Evolutionary conservation across 1,284 basidiomycete species (phyloP), one percentile per base, ranked within the genome.

Genomic region (Somion occarium): DNA sequence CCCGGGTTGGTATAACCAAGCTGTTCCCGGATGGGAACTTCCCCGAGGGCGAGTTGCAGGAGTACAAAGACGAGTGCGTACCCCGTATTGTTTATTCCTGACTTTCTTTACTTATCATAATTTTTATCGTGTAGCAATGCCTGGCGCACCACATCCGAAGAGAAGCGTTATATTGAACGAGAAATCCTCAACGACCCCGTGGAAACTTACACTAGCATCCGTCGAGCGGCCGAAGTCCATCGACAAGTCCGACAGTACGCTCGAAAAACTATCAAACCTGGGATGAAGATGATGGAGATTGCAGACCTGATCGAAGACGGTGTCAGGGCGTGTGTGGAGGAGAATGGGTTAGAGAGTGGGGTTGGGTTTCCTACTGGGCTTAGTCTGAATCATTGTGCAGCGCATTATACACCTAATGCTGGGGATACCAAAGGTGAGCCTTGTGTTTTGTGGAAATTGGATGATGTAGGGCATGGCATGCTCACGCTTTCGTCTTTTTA

Each of bases 281-380:
- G 97, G 1, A 92, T 98, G 91, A 80, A 79, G 30, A 93, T 95
- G 89, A 96, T 85, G 1, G 91, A 98, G 61, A 98, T 99, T 61
- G 96, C 87, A 22, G 85, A 99, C 58, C 79, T 87, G 62, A 95
- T 99, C 61, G 97, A 99, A 71, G 84, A 96, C 62, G 88, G 91
- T 11, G 91, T 88, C 25, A 78, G 96, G 43, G 86, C 93, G 7
- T 72, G 98, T 23, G 93, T 97, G 0, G 97, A 99, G 69, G 93
- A 89, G 69, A 82, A 88, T 59, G 94, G 93, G 1, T 71, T 97
- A 53, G 85, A 93, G 55, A 75, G 82, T 53, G 91, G 97, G 12
- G 79, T 99, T 63, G 93, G 95, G 15, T 93, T 99, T 74, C 97
- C 97, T n/a, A 99, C 96, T 1, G 97, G 97, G 30, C 73, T 99